Evolutionary conservation across 2,329 filamentous ascomycete genomes (phyloP).

Genomic region (Paraphaeosphaeria minitans): DNA sequence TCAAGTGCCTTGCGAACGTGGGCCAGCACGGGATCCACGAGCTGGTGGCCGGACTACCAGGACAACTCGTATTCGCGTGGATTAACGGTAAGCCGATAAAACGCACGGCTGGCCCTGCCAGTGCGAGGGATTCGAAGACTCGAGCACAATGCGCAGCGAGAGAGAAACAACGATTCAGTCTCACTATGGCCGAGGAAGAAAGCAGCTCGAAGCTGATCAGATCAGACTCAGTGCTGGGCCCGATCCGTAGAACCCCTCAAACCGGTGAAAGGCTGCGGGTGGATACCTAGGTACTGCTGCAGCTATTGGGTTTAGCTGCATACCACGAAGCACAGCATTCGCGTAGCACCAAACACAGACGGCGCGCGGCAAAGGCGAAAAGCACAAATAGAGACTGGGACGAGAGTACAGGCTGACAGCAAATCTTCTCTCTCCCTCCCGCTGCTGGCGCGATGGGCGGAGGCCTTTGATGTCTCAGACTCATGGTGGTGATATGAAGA

Average conservation of each 20-base stretch:
- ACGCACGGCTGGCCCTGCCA: constrained; percentile 28
- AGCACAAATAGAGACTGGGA: background rate
- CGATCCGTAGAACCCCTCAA: constrained; percentile 37
- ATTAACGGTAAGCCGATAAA: constrained; percentile 29
- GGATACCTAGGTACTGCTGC: constrained; percentile 32
- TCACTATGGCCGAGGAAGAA: constrained; percentile 5
- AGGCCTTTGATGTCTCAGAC: constrained; percentile 34
- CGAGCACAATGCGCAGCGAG: constrained; percentile 33
- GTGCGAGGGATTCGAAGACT: constrained; percentile 32
- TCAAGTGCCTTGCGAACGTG: constrained; percentile 30
- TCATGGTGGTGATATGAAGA: constrained; percentile 13
- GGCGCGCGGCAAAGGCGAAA: constrained; percentile 15
- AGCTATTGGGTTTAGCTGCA: constrained; percentile 42
- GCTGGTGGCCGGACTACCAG: constrained; percentile 29
- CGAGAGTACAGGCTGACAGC: background rate
- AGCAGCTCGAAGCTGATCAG: background rate
- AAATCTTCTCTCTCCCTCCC: background rate
- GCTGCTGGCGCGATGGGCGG: background rate
- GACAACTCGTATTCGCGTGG: constrained; percentile 27
- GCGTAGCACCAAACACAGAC: constrained; percentile 38
- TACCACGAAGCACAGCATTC: constrained; percentile 33
- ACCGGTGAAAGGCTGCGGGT: constrained; percentile 41
- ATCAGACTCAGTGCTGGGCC: constrained; percentile 8
- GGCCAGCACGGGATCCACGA: constrained; percentile 30
- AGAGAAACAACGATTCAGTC: constrained; percentile 29